Evolutionary conservation across 495 filamentous ascomycete species (phyloP), one percentile per base, ranked within the genome.

Genomic region (Xylaria curta): DNA sequence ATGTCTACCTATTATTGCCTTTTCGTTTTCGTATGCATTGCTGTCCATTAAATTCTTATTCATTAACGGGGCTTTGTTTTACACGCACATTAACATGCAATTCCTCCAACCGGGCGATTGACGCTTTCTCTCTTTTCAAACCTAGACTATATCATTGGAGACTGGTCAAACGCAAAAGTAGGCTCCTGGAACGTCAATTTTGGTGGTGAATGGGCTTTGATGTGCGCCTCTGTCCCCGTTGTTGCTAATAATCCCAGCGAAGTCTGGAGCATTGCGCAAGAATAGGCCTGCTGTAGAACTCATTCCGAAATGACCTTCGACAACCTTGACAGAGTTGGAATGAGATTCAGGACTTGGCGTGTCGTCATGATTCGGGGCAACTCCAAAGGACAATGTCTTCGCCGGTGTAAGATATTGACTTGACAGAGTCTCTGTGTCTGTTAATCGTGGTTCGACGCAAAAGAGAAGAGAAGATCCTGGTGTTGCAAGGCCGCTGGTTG

Each of bases 391-490:
- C 1, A 73, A 59, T 36, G 38, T 62, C 1, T 66, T 74, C 26
- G 68, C 51, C 44, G 68, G 38, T 40, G 64, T 59, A 24, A 72
- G 64, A 12, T 51, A 54, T 53, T 51, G 71, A 69, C 64, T 47
- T 40, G 49, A 46, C 42, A 54, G 40, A 24, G 61, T 46, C 53
- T 76, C 77, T 33, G 69, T 58, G 47, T 47, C 44, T 21, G 72
- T 71, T 47, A 67, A 66, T 46, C 76, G 74, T 10, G 76, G 76
- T 56, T 83, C 79, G 42, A 82, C 76, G 40, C 86, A 82, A 73
- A 87, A 89, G 70, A 87, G 85, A 3, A 89, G 78, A 68, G 74
- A 84, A 13, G 82, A 81, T 15, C 85, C 86, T 13, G 82, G 80
- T 15, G 76, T 78, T 28, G 80, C 81, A 56, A 87, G 75, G 33